Evolutionary conservation across 164 flowering plant genomes (phyloP), one percentile per base, ranked within the genome.

Genomic region (Vitis labrusca): DNA sequence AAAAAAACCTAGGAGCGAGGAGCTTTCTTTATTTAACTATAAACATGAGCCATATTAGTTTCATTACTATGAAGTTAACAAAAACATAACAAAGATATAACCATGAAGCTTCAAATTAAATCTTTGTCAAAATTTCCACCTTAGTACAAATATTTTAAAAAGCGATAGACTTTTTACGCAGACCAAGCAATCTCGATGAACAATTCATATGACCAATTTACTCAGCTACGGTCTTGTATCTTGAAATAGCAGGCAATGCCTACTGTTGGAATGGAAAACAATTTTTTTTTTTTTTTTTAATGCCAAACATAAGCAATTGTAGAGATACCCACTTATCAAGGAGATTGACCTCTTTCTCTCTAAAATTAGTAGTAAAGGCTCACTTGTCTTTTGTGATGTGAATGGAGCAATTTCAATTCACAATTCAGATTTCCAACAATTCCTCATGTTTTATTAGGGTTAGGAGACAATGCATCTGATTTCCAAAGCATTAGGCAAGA

Each of bases 121-220:
- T 88, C 71, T 83, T 85, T 6, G 85, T 59, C 30, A 89, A 67
- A 63, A 82, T 75, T 74, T 84, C 87, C 67, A 91, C 88, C 70
- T 84, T 86, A 50, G 75, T 17, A 70, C 76, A 71, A 11, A 91
- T 64, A 76, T 89, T 89, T 49, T 79, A 75, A 72, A 89, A 89
- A 54, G 87, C 85, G 44, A 85, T 75, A 30, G 76, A 48, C 84
- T 65, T 84, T 57, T 85, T 85, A 2, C 74, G 68, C 52, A 91
- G 68, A 50, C 57, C 6, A 9, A 91, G 93, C 86, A 88, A 74
- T 80, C 87, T 85, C 80, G 85, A 30, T 16, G 97, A 87, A 69
- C 79, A 82, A 50, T 50, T 76, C 86, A 89, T 73, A 27, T 81
- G 70, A 73, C 80, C 78, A 75, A 89, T 85, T 48, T 85, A 65